phyloP scores from a whole-genome alignment of 805 yeast species.

The Hyphopichia homilentoma region DNA sequence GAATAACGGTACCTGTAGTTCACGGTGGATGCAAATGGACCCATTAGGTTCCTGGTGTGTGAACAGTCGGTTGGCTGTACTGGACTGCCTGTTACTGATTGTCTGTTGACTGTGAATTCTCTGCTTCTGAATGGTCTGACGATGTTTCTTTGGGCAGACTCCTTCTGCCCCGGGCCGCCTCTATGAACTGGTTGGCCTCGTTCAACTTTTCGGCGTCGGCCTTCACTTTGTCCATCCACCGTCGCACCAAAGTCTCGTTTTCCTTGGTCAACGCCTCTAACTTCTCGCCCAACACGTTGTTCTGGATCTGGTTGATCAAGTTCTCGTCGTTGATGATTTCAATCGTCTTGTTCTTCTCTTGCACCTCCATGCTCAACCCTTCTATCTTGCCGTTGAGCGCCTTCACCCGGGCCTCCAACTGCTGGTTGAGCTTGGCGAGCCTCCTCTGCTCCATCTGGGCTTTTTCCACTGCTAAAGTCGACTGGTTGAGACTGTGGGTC shows the following conservation, averaged over 20 bases:
- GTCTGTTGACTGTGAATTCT: no score
- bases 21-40: no score
- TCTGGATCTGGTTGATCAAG: constrained; percentile 56
- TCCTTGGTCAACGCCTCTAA: constrained; percentile 42
- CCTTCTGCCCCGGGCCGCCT: no score
- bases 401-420: constrained; percentile 13
- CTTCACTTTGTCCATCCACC: constrained; percentile 43
- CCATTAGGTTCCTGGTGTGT: no score
- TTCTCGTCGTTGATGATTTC: constrained; percentile 67
- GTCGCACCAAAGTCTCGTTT: constrained; percentile 44
- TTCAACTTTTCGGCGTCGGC: constrained; percentile 60
- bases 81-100: no score
- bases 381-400: constrained; percentile 17
- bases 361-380: constrained; percentile 23
- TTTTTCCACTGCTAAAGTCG: constrained; percentile 23
- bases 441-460: constrained; percentile 12
- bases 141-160: no score
- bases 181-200: constrained; percentile 37
- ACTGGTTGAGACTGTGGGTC: constrained; percentile 19
- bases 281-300: constrained; percentile 40
- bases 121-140: no score
- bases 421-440: constrained; percentile 8
- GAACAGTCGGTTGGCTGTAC: no score
- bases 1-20: no score
- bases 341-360: constrained; percentile 52